Base-by-base conservation (phyloP, 2,329 filamentous ascomycete species). In the Dactylellina leptospora region DNA sequence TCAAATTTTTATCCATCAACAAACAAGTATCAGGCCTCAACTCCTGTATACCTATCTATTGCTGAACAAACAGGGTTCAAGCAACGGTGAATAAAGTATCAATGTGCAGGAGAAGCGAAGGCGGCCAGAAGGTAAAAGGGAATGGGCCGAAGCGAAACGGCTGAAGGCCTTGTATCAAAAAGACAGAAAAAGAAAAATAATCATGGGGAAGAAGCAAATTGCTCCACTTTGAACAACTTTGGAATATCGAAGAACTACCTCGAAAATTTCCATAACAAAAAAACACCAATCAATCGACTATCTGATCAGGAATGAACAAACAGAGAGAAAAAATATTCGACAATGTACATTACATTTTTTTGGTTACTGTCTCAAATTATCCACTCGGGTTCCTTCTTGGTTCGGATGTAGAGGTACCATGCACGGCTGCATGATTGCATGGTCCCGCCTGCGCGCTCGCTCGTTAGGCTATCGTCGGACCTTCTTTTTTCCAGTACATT, bases 381-480 rank as follows among this genome's bases (percentile, higher is more conserved):
- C 48, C 59, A 30, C 33, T 38, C 36, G 40, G 25, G 55, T 70
- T 50, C 56, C 64, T 62, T 38, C 64, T 62, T 40, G 56, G 47
- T 70, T n/a, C 56, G 55, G 56, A 70, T 50, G 56, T 53, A 56
- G 47, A 70, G 44, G 56, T 42, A 62, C 54, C 54, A 68, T 59
- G 47, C 40, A 47, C 42, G 36, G 30, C 50, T 70, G 56, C 56
- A 70, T 30, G 56, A 44, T 58, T 71, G 45, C 58, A 71, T 63
- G 50, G 66, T 47, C 38, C 56, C 56, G 63, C 55, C 63, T 69
- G 63, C 56, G 66, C 56, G 56, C 59, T 71, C 66, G 66, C 58
- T 71, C 66, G 66, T 71, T 71, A 71, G 66, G 58, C 45, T 71
- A 71, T 59, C 66, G 27, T 71, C 66, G 66, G 66, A 71, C 66